phyloP scores from a whole-genome alignment of 108 stramenopile species.

The Conticribra guillardii region DNA sequence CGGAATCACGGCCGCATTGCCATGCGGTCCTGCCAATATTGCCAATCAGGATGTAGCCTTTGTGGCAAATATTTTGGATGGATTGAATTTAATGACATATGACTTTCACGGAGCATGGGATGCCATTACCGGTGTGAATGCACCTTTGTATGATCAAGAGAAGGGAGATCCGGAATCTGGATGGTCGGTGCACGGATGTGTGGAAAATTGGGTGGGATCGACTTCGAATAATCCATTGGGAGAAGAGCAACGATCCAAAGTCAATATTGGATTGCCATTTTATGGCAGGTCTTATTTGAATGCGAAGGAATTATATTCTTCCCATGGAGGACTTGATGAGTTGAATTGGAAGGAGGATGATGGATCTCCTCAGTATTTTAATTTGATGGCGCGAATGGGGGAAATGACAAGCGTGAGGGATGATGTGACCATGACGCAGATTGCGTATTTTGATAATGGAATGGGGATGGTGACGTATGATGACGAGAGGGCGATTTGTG shows the following conservation, averaged over 20 bases:
- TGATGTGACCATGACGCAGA: constrained; percentile 35
- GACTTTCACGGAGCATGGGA: constrained; percentile 45
- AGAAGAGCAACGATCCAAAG: neutral
- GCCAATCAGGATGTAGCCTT: constrained; percentile 17
- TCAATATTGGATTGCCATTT: constrained; percentile 14
- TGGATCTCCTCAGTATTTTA: constrained; percentile 29
- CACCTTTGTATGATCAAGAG: constrained; percentile 26
- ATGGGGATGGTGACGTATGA: constrained; percentile 34
- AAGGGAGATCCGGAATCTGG: constrained; percentile 2
- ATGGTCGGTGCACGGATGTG: constrained; percentile 26
- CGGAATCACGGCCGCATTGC: constrained; percentile 29
- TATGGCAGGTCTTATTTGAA: constrained; percentile 18
- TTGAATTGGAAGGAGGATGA: constrained; percentile 31
- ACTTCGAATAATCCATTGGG: neutral
- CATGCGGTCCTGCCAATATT: constrained; percentile 29
- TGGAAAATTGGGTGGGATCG: constrained; percentile 16
- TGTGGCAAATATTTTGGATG: constrained; percentile 18
- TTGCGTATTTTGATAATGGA: constrained; percentile 30
- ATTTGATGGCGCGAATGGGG: constrained; percentile 16
- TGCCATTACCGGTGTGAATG: constrained; percentile 34
- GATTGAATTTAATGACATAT: constrained; percentile 41
- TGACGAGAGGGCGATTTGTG: constrained; percentile 30
- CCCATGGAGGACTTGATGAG: constrained; percentile 22
- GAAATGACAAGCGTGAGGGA: constrained; percentile 29
- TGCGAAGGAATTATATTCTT: constrained; percentile 13